A percentile compares a stretch with the other conserved stretches of the same genome.
Conservation (phyloP, 2,329 filamentous ascomycete genomes). For the Fusarium algeriense region DNA sequence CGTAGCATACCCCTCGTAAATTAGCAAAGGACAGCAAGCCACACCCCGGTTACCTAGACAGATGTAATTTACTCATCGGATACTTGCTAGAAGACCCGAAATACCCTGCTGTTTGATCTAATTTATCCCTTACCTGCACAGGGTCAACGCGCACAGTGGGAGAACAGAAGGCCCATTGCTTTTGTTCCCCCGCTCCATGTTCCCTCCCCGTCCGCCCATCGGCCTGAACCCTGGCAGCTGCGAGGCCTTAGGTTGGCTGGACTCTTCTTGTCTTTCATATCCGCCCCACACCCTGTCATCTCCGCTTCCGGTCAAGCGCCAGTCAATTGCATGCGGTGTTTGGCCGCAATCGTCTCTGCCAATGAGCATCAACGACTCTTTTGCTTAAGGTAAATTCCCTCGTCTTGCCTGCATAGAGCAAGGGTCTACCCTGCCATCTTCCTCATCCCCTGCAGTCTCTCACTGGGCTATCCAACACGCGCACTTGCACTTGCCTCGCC, state of each 20-base stretch:
- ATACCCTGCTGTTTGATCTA: constrained; percentile 18
- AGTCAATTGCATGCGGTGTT: constrained; percentile 48
- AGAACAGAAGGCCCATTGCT: constrained; percentile 27
- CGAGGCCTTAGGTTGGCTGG: constrained; percentile 23
- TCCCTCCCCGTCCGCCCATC: constrained; percentile 37
- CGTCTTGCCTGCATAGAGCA: constrained; percentile 29
- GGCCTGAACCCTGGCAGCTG: constrained; percentile 30
- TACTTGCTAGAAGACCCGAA: constrained; percentile 1
- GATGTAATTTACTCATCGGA: constrained; percentile 1
- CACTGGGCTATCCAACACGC: constrained; percentile 32
- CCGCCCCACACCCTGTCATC: constrained; percentile 40
- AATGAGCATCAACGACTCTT: constrained; percentile 37
- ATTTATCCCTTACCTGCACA: constrained; percentile 22
- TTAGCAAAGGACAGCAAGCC: constrained; percentile 18
- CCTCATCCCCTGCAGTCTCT: constrained; percentile 27
- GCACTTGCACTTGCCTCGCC: constrained; percentile 43
- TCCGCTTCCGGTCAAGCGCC: constrained; percentile 46
- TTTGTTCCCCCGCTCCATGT: constrained; percentile 38
- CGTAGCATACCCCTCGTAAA: constrained; percentile 22
- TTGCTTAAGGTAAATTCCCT: constrained; percentile 40
- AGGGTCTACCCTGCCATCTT: constrained; percentile 15
- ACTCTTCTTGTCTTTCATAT: constrained; percentile 33
- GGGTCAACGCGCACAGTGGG: constrained; percentile 18
- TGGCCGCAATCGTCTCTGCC: constrained; percentile 32
- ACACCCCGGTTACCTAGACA: constrained; percentile 9